Conservation (phyloP, 2,329 filamentous ascomycete genomes). For the Diaporthe aspalathi region DNA sequence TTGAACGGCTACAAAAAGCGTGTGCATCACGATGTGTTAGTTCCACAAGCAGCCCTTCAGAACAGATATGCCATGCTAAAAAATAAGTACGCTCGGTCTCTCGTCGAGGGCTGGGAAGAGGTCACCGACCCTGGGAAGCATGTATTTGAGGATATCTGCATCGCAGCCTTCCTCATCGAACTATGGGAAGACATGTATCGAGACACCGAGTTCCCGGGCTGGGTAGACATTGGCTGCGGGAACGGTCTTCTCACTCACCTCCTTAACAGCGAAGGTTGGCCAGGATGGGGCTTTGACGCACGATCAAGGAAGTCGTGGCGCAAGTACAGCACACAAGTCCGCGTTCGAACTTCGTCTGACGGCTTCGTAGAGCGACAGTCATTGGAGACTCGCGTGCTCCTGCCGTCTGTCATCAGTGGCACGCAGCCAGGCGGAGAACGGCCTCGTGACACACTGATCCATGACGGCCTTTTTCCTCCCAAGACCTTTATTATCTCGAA, state of each 20-base stretch:
- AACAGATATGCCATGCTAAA: conserved; percentile 86
- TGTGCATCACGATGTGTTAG: conserved; percentile 83
- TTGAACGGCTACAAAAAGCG: conserved; percentile 79
- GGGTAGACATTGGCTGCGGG: conserved; percentile 95
- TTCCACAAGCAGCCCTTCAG: conserved; percentile 82
- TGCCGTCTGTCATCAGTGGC: conserved; percentile 56
- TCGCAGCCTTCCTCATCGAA: conserved; percentile 92
- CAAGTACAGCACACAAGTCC: conserved; percentile 65
- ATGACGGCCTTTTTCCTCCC: conserved; percentile 74
- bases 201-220: conserved; percentile 76
- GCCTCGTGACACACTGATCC: conserved; percentile 48
- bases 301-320: conserved; percentile 86
- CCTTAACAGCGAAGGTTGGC: conserved; percentile 82
- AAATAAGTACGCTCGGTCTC: conserved; percentile 75
- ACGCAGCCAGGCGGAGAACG: conserved; percentile 39
- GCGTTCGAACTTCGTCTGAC: conserved; percentile 49
- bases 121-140: conserved; percentile 89
- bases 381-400: conserved; percentile 51
- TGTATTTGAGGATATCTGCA: conserved; percentile 92
- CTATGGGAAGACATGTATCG: conserved; percentile 88
- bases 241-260: conserved; percentile 92
- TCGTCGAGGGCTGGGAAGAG: conserved; percentile 86
- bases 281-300: conserved; percentile 92
- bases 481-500: conserved; percentile 96
- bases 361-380: conserved; percentile 32